These are phyloP conservation scores for Leishmania lainsoni DNA, from an alignment of 208 protist species.

Conservation along the genomic window DNA sequence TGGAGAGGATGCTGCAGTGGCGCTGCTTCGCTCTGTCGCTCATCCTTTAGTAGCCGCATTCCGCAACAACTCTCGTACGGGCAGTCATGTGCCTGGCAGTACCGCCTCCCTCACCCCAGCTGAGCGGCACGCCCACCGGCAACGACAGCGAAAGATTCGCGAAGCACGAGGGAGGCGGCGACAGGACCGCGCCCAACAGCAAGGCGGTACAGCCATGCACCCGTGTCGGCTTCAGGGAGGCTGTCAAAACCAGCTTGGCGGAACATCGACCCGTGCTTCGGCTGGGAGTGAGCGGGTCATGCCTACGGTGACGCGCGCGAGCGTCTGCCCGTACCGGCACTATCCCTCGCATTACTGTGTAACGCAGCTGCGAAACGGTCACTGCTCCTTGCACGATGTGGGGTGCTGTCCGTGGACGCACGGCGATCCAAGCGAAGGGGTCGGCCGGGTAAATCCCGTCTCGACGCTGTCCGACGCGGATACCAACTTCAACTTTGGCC, in stretches of 20 bases:
- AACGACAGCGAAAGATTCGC: constrained; percentile 20
- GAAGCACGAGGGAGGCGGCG: constrained; percentile 30
- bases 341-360: constrained; percentile 43
- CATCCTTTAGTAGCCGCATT: neutral
- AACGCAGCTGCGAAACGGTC: constrained; percentile 36
- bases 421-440: constrained; percentile 19
- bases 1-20: neutral
- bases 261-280: neutral
- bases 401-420: constrained; percentile 66
- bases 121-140: constrained; percentile 18
- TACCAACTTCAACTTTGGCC: neutral
- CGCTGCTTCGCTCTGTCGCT: neutral
- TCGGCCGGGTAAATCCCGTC: neutral
- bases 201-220: constrained; percentile 30
- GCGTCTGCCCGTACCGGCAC: constrained; percentile 35
- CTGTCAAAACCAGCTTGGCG: constrained; percentile 18
- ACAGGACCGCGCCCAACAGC: constrained; percentile 12
- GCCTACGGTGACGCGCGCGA: neutral
- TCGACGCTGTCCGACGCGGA: neutral
- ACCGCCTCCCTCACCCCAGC: constrained; percentile 6
- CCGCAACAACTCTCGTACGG: neutral
- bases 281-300: neutral
- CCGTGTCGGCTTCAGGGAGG: constrained; percentile 59
- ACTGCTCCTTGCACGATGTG: constrained; percentile 32
- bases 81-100: neutral